Percentiles rank a stretch among this genome's conserved stretches.
Evolutionary conservation across 2,329 filamentous ascomycete species (phyloP).

Genomic region (Dactylellina drechsleri): DNA sequence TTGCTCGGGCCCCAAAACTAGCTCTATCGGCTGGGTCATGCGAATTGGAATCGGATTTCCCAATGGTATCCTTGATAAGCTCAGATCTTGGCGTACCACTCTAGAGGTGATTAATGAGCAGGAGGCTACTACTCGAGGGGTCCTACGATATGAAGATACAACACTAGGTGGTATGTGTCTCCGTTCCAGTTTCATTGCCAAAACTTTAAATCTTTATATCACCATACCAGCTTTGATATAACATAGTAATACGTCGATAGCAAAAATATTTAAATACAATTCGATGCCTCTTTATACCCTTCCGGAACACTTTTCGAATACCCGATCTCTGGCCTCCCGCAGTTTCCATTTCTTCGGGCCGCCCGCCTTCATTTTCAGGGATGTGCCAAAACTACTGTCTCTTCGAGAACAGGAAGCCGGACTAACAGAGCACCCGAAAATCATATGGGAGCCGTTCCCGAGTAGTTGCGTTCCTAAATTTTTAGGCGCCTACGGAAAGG

Average conservation of each 20-base stretch:
- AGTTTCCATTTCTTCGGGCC: slow-evolving; percentile 59
- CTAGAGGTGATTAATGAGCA: slow-evolving; percentile 26
- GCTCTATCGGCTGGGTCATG: slow-evolving; percentile 44
- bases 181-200: no score
- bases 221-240: no score
- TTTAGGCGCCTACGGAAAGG: slow-evolving; percentile 58
- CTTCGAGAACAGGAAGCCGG: slow-evolving; percentile 19
- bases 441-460: slow-evolving; percentile 45
- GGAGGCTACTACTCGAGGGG: slow-evolving; percentile 20
- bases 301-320: slow-evolving; percentile 33
- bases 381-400: slow-evolving; percentile 56
- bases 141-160: slow-evolving; percentile 33
- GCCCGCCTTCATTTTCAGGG: slow-evolving; percentile 50
- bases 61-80: slow-evolving; percentile 18
- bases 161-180: slow-evolving; percentile 33
- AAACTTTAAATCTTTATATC: no score
- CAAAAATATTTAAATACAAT: slow-evolving; percentile 32
- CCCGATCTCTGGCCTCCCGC: slow-evolving; percentile 40
- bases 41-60: slow-evolving; percentile 36
- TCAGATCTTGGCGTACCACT: slow-evolving; percentile 39
- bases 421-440: slow-evolving; percentile 25
- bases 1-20: slow-evolving; percentile 7
- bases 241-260: background rate
- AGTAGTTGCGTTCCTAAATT: slow-evolving; percentile 55
- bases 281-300: slow-evolving; percentile 35